Evolutionary conservation across 345 rosid genomes (phyloP), one percentile per base, ranked within the genome.

Genomic region (Litchi chinensis): DNA sequence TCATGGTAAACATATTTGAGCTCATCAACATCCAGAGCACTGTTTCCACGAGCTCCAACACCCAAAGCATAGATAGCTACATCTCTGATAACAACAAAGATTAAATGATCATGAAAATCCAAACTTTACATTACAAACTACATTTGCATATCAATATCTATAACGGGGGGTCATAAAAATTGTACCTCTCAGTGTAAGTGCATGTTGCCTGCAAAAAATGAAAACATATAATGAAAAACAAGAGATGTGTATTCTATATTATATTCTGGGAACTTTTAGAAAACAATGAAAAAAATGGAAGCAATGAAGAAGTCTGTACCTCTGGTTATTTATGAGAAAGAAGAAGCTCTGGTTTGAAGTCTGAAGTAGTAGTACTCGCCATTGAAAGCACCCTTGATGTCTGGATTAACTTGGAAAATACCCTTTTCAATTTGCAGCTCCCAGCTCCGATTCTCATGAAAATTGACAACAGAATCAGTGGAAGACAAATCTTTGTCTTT

Each of bases 1-100:
- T 86, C 87, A 83, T 93, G 93, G 84, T 93, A 89, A 24, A 90
- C 91, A 84, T 77, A 93, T 56, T 93, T 91, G 16, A 95, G 92
- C 86, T 95, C 99, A 75, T 87, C 86, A 0, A 85, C 64, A 79
- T 93, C 96, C 77, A 88, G 77, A 11, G 96, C 92, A 79, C 92
- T 86, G 59, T 78, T 69, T 40, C 89, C 90, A 81, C 97, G 93
- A 16, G 97, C 97, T 68, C 98, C 99, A 37, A 93, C 74, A 65
- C 99, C 98, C 85, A 95, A 85, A 63, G 95, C 94, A 83, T 95
- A 95, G 59, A 93, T 24, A 15, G 86, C 96, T 26, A 80, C 93
- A 75, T 95, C 99, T 81, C 97, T 95, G 85, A 48, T 66, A 54
- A 59, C 74, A 76, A 71, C 60, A 57, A 54, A 54, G 59, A 54